Conservation (phyloP, 2,329 filamentous ascomycete genomes). For the Thermothelomyces thermophilus region DNA sequence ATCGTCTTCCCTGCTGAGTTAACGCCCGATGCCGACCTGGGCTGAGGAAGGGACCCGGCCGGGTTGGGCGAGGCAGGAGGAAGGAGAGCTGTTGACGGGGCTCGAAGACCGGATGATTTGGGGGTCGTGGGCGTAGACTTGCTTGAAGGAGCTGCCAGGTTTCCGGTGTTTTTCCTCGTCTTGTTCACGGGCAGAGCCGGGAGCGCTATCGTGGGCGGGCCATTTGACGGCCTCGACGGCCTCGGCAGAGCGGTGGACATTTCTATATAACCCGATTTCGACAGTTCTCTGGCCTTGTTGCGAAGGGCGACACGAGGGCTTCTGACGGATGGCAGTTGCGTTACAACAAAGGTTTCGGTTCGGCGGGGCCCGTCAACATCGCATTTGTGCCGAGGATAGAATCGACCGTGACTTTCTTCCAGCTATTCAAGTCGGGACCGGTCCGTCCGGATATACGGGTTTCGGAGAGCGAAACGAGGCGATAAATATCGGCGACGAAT, state of each 20-base stretch:
- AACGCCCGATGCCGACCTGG: slow-evolving; percentile 48
- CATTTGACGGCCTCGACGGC: slow-evolving; percentile 59
- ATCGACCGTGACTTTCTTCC: background rate
- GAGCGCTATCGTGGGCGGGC: slow-evolving; percentile 64
- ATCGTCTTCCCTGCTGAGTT: slow-evolving; percentile 61
- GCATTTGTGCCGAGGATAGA: slow-evolving; percentile 4
- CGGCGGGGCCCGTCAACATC: slow-evolving; percentile 19
- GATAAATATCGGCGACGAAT: too few relatives aligned
- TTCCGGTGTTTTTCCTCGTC: slow-evolving; percentile 59
- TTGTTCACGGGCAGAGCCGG: slow-evolving; percentile 69
- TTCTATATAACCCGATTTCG: slow-evolving; percentile 16
- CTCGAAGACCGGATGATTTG: slow-evolving; percentile 52
- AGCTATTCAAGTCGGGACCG: background rate
- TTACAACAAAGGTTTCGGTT: slow-evolving; percentile 10
- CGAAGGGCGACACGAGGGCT: background rate
- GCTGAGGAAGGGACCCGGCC: slow-evolving; percentile 48
- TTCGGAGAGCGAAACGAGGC: too few relatives aligned
- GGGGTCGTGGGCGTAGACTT: slow-evolving; percentile 41
- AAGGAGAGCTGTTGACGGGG: slow-evolving; percentile 51
- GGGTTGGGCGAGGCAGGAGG: slow-evolving; percentile 47
- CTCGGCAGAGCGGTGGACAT: slow-evolving; percentile 61
- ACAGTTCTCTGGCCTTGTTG: background rate
- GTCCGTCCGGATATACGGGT: too few relatives aligned
- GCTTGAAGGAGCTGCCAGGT: slow-evolving; percentile 37
- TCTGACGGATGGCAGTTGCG: slow-evolving; percentile 2